Conservation (phyloP, 179 eudicot species). For the Corrigiola litoralis region DNA sequence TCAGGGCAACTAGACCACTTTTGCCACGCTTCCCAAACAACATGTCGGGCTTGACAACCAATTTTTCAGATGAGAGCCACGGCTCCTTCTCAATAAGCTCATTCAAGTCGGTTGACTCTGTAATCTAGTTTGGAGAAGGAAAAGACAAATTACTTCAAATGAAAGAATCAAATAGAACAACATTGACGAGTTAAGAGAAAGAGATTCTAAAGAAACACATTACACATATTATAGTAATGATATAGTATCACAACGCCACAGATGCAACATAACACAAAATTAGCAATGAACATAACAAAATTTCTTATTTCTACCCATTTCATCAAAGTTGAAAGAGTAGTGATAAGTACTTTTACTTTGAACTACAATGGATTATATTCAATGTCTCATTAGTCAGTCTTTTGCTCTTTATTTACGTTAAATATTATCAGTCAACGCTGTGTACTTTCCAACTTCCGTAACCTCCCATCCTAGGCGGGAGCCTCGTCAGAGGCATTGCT, state of each 20-base stretch:
- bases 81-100: constrained; percentile 62
- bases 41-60: constrained; percentile 95
- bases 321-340: no score
- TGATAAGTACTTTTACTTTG: not conserved
- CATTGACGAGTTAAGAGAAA: not conserved
- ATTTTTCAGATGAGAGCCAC: constrained; percentile 75
- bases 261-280: not conserved
- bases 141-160: not conserved
- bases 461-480: not conserved
- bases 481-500: not conserved
- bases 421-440: no score
- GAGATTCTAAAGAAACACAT: not conserved
- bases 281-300: no score
- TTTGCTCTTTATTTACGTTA: not conserved
- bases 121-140: constrained; percentile 38
- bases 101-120: constrained; percentile 62
- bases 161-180: not conserved
- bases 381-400: not conserved
- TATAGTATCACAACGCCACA: not conserved
- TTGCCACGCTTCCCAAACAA: constrained; percentile 94
- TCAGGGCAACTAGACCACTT: constrained; percentile 83
- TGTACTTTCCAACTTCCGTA: no score
- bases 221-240: not conserved
- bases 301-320: no score
- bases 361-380: not conserved